Evolutionary conservation across 2,329 filamentous ascomycete genomes (phyloP), one percentile per base, ranked within the genome.

Genomic region (Phoma sp.): DNA sequence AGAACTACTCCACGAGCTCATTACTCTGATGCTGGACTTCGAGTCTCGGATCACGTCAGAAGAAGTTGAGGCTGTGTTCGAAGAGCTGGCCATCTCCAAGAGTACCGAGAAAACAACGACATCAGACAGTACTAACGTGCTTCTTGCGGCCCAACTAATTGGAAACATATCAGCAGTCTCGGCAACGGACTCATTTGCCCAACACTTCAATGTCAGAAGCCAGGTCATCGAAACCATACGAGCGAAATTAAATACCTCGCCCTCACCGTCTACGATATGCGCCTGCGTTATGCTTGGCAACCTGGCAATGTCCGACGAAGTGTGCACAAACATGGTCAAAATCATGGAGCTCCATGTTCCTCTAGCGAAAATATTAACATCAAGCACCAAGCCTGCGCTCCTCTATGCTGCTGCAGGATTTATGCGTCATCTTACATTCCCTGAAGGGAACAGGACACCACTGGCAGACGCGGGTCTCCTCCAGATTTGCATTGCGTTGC

Each of bases 211-310:
- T 14, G 47, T 71, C 32, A 52, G 57, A 26, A 72, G 64, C 39
- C 62, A 65, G 7, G 59, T 71, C 7, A 60, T 74, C 9, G 61
- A 67, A 30, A 67, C 64, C 26, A 40, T 73, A 10, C 65, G 59
- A 36, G 58, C 68, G 4, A 72, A 66, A 32, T 37, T 74, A 18
- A 50, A 59, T 15, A 57, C 59, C 14, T 40, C 59, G 29, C 52
- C 50, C 39, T 58, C 59, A 4, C 72, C 68, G 32, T 71, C 66
- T 5, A 68, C 62, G 1, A 69, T 74, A 29, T 74, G 67, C 36
- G 64, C 67, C 26, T 76, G 72, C 46, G 68, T 76, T 32, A 70
- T 74, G 38, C 67, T 76, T n/a, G 74, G 73, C 4, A 76, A 76
- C 36, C 50, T 75, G 23, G 72, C 72, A 5, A 73, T 73, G 47